Evolutionary conservation across 768 basidiomycete species (phyloP), one percentile per base, ranked within the genome.

Genomic region (Kwoniella sp.): DNA sequence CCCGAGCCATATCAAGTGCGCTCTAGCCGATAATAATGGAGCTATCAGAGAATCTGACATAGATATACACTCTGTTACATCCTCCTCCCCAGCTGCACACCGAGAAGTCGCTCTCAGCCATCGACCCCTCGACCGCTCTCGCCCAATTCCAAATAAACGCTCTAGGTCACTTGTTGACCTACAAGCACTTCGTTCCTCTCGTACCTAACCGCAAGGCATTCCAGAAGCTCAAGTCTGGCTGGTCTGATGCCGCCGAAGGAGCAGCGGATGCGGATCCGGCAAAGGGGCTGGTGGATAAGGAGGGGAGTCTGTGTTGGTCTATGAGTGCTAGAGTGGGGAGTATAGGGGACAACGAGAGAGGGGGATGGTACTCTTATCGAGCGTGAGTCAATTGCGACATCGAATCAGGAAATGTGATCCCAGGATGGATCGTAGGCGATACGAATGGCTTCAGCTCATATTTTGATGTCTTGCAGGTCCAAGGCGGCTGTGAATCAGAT

Each of bases 401-500:
- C 58, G 54, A n/a, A n/a, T n/a, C n/a, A n/a, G n/a, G n/a, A n/a
- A n/a, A n/a, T n/a, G n/a, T n/a, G n/a, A n/a, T n/a, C n/a, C n/a
- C n/a, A n/a, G n/a, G n/a, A n/a, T n/a, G n/a, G n/a, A n/a, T n/a
- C n/a, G n/a, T n/a, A n/a, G n/a, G n/a, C n/a, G n/a, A n/a, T n/a
- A n/a, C n/a, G n/a, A n/a, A n/a, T n/a, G n/a, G n/a, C n/a, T n/a
- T n/a, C n/a, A n/a, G n/a, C n/a, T n/a, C 50, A 30, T 20, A 47
- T 17, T n/a, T 45, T 23, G 25, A 12, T 7, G 31, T 26, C 13
- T 17, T 0, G 59, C 55, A 81, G 82, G 1, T 82, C 82, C 25
- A 84, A 84, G 69, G 81, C 82, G 1, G 83, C 82, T 1, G 65
- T 82, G 31, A 84, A 84, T 64, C 82, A 83, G 60, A 59, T 81